Base-by-base conservation (phyloP, 2,329 filamentous ascomycete genomes). In the Colletotrichum incanum region DNA sequence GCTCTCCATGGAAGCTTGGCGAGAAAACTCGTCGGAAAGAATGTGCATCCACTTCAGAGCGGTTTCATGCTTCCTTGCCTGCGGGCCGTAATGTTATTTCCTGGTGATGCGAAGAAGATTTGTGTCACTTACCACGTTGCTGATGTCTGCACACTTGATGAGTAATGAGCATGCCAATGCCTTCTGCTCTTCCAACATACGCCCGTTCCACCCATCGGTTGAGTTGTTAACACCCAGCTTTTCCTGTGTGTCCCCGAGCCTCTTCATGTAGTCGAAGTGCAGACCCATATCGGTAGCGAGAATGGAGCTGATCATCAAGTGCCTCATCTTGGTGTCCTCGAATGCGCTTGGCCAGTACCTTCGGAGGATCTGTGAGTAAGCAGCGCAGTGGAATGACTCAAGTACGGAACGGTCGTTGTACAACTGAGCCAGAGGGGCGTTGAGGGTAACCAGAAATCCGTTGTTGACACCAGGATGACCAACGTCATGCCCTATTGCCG, bases 391-490 rank as follows among this genome's bases (percentile, higher is more conserved):
- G 78, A 98, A 99, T 0, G 96, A 97, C 82, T 99, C 96, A 47
- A 99, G 88, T 20, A 99, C 96, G 1, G 96, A 98, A 67, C 94
- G 93, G 81, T 99, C 96, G 79, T 98, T 98, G 85, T 98, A 99
- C 18, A 98, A 87, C 81, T 98, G 95, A 16, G 96, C 96, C 37
- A 99, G 86, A 1, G 96, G 96, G 23, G 96, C 94, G 79, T 98
- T 98, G 41, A 98, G 89, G 41, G 94, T 95, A 23, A 98, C 92
- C 6, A 99, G 86, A 79, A 99, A 99, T 39, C 96, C 95, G 80
- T 99, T 99, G 84, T 98, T 99, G 78, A 99, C 96, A 67, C 96
- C 96, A 0, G 96, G 96, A 80, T 99, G 96, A 28, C 96, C 96
- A 49, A 98, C 96, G 80, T 99, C 96, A 77, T 99, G 96, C 52